Base-by-base conservation (phyloP, 164 flowering plant species). In the Tinospora cordifolia region DNA sequence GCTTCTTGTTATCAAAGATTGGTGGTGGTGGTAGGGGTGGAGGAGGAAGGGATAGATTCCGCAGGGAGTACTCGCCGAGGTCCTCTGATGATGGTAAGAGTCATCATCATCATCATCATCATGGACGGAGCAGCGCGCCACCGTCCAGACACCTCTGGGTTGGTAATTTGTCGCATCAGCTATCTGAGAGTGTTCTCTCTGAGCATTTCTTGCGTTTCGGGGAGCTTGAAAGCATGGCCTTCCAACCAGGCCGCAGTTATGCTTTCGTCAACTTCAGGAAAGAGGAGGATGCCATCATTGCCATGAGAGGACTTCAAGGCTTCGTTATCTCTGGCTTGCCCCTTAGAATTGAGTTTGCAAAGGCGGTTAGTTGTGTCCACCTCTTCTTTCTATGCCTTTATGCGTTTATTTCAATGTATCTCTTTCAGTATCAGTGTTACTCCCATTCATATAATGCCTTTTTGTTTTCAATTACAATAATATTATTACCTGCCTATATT, bases 61-160 rank as follows among this genome's bases (percentile, higher is more conserved):
- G 58, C 58, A 54, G 60, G 60, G 60, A 54, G 22, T 54, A 54
- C 47, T 44, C 47, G 47, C 47, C 47, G 47, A 7, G 47, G 13
- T 44, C 47, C 60, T 44, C 47, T 24, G 60, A 54, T 6, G 60
- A 54, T 9, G n/a, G n/a, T 30, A 7, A 4, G 24, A 19, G 21
- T 8, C 54, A 47, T 13, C 54, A 14, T 14, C 14, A 47, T 14
- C 54, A 47, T 14, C 54, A 12, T 14, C 54, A 47, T 21, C 24
- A 54, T 17, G 60, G 60, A 9, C 60, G 60, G 24, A n/a, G 60
- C 60, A 54, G n/a, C 60, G 77, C 78, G 15, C 91, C 90, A 6
- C 88, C 96, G 0, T 91, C 97, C 0, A 77, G 98, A 27, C 91
- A 87, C 75, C 87, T 93, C 7, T 93, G 98, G 98, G 97, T 91